Base-by-base conservation (phyloP, 305 asterid species). In the Fraxinus xanthoxyloides region DNA sequence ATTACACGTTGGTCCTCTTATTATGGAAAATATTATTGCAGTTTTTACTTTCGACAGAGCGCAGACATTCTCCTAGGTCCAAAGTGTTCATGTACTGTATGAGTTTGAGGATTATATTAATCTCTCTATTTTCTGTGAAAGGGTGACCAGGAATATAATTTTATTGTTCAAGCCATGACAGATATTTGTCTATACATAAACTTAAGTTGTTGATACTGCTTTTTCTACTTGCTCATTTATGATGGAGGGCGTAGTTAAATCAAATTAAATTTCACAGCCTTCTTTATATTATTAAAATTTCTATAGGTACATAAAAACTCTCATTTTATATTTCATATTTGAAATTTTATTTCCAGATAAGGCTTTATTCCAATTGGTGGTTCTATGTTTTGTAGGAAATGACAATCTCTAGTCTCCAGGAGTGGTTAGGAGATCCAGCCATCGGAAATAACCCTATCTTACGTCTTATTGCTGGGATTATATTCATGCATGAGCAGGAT, bases 401-500 rank as follows among this genome's bases (percentile, higher is more conserved):
- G 32, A 83, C 90, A 36, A 90, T 94, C 76, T 77, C 99, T 15
- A 86, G 95, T 84, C 94, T 93, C 81, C 91, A 85, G 51, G 99
- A 94, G 86, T 92, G 92, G 97, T 89, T 94, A 79, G 97, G 88
- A 15, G 99, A 96, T 86, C 91, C 97, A 73, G 97, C 97, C 81
- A 90, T 93, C 83, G 98, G 93, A 82, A 91, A 86, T 91, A 94
- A 94, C 86, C 92, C 97, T 83, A 91, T 87, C 70, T 86, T 94
- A 63, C 92, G 98, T 77, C 97, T 96, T 43, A 83, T 96, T 77
- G 97, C 98, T 24, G 99, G 99, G 82, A 92, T 86, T 65, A 82
- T 96, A 81, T 94, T 91, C 95, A 85, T 80, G 87, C 95, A 94
- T 5, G 99, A 95, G 80, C 98, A 94, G 89, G 98, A 94, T 85